Percentiles rank a stretch among this genome's conserved stretches.
Evolutionary conservation across 2,329 filamentous ascomycete genomes (phyloP).

Genomic region (Epichloe hybrida): DNA sequence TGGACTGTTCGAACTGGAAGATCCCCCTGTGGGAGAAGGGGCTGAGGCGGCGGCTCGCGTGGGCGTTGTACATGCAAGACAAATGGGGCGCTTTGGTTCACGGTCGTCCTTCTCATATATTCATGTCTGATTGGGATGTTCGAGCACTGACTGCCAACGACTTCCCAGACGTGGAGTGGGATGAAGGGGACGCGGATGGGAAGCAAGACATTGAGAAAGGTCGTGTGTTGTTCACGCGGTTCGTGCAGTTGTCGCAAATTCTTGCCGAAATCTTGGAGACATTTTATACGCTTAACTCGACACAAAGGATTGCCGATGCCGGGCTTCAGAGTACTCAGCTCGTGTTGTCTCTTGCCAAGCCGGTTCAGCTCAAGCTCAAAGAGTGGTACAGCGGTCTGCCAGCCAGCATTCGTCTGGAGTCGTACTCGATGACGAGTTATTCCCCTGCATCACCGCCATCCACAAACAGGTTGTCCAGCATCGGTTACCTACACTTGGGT

Average conservation of each 20-base stretch:
- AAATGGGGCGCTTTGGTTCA: constrained; percentile 80
- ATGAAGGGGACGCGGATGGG: constrained; percentile 47
- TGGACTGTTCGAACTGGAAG: constrained; percentile 77
- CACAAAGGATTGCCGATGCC: constrained; percentile 51
- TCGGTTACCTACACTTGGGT: constrained; percentile 73
- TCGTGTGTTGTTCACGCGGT: constrained; percentile 57
- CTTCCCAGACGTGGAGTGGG: constrained; percentile 59
- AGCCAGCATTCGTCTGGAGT: constrained; percentile 51
- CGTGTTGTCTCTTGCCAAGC: constrained; percentile 63
- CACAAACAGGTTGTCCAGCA: constrained; percentile 39
- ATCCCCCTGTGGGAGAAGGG: constrained; percentile 77
- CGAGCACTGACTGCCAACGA: constrained; percentile 49
- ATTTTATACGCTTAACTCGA: constrained; percentile 70
- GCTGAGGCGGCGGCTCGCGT: constrained; percentile 70
- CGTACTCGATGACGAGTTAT: constrained; percentile 20
- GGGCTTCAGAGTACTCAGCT: constrained; percentile 58
- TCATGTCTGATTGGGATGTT: constrained; percentile 63
- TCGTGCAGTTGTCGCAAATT: constrained; percentile 62
- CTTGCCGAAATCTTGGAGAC: constrained; percentile 70
- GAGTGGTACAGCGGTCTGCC: constrained; percentile 70
- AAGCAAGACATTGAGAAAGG: constrained; percentile 54
- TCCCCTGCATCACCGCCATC: constrained; percentile 13
- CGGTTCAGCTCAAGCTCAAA: constrained; percentile 69
- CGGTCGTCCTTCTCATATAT: constrained; percentile 68
- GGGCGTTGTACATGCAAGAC: constrained; percentile 90